Base-by-base conservation (phyloP, 2,329 filamentous ascomycete species). In the Simplicillium aogashimaense region DNA sequence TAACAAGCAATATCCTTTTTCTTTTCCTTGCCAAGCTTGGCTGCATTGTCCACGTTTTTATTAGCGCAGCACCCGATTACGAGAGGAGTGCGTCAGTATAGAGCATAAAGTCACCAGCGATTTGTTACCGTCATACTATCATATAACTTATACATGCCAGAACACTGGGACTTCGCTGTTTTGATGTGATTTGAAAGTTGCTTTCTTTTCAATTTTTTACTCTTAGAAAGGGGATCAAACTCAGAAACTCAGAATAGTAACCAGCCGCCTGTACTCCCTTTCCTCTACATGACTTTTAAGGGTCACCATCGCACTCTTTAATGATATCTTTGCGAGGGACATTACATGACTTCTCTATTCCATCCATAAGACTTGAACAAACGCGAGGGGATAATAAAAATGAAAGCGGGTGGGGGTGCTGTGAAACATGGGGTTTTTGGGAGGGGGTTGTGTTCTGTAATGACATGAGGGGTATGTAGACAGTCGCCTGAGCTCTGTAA, bases 321-420 rank as follows among this genome's bases (percentile, higher is more conserved):
- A 25, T 25, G 20, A 25, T 25, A 25, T 25, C 20, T 25, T 25
- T 25, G 45, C 50, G 51, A 51, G 54, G 54, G 53, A 57, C 59
- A 55, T 50, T 63, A 64, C 58, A 64, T 62, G 60, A 61, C 49
- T 58, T 59, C 52, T 59, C 60, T 63, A 63, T 63, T 60, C 56
- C 60, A 49, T 59, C 39, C 13, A 41, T 30, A 36, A 40, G 39
- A 40, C 32, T 14, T 39, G 31, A 33, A 29, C 35, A 39, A 35
- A 43, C 43, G 38, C 36, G 41, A 33, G n/a, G 34, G 29, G 29
- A 25, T 35, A 20, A 36, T n/a, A 25, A 30, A 41, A 16, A n/a
- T 18, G 16, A 29, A 33, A 13, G 35, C 36, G 29, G 44, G 46
- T 40, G 42, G 38, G 41, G 47, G 42, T 20, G 38, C 35, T 20